Conservation (phyloP, 768 basidiomycete genomes). For the Lepiota brunneoincarnata region DNA sequence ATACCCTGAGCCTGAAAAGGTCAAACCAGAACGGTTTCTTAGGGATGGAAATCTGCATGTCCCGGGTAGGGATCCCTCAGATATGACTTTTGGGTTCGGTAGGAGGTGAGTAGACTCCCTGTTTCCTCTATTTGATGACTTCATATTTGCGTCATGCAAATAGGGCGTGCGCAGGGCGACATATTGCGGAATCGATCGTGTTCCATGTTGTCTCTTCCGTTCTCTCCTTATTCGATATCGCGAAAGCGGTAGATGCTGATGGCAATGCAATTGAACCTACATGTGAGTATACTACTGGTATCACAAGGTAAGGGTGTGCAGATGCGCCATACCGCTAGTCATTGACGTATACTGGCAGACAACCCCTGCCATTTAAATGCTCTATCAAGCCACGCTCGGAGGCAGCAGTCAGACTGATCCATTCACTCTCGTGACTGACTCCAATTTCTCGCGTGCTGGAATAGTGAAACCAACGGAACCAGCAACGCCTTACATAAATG, state of each 20-base stretch:
- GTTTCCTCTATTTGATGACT: neutral
- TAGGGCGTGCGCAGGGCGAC: slow-evolving; percentile 24
- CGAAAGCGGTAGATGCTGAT: slow-evolving; percentile 10
- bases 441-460: too few species aligned
- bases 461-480: too few species aligned
- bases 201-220: slow-evolving; percentile 14
- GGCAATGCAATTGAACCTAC: slow-evolving; percentile 11
- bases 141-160: neutral
- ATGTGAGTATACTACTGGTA: slow-evolving; percentile 8
- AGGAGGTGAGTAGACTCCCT: neutral
- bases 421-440: neutral
- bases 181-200: slow-evolving; percentile 14
- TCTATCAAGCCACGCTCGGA: slow-evolving; percentile 20
- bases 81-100: neutral
- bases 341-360: neutral
- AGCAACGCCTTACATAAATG: too few species aligned
- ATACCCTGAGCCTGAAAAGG: slow-evolving; percentile 17
- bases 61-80: neutral
- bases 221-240: slow-evolving; percentile 14
- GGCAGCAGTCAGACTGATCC: slow-evolving; percentile 18
- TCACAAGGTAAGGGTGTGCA: slow-evolving; percentile 5
- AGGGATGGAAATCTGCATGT: slow-evolving; percentile 17
- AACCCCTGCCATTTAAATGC: slow-evolving; percentile 24
- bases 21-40: slow-evolving; percentile 22
- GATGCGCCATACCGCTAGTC: neutral